Evolutionary conservation across 2,329 filamentous ascomycete species (phyloP), one percentile per base, ranked within the genome.

Genomic region (Trichoderma sp.): DNA sequence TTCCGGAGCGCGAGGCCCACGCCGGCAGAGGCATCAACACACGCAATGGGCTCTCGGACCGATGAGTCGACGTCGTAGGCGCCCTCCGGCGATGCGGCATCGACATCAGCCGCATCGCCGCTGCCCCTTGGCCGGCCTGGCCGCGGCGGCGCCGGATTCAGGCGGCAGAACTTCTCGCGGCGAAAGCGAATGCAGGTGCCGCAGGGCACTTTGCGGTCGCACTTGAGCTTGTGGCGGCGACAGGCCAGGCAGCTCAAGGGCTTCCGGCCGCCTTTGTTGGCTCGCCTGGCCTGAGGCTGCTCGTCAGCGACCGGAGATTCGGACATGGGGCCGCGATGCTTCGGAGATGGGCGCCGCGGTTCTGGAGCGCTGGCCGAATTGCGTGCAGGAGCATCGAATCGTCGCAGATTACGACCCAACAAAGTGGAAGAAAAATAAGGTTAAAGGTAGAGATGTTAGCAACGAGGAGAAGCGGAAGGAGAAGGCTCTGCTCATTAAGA

Each of bases 151-250:
- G 71, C 71, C 1, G 76, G 76, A 69, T 78, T 72, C 46, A 73
- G 73, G 55, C 74, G 73, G 68, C 76, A 78, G 58, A 73, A 71
- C n/a, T 74, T 71, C 52, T 76, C 74, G n/a, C 76, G 73, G 7
- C 71, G 72, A 46, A 76, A 77, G 58, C 76, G 75, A 24, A 70
- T 71, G 59, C 77, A 78, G 6, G 73, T 77, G 14, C 76, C 69
- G 59, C 77, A 78, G 4, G 76, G 77, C 5, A 78, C 71, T n/a
- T 71, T 71, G 34, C 76, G 74, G 65, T 78, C 76, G 69, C 77
- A 78, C 66, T 74, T 75, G 10, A 78, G 71, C 68, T 78, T 78
- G 60, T 78, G 76, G 52, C 73, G 71, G 43, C 77, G 71, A 68
- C 77, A 78, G 13, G 74, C 76, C 21, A 76, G 74, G 56, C 77